These are phyloP conservation scores for Pneumocystis carinii DNA, from an alignment of 1,139 yeast species.

Conservation along the genomic window DNA sequence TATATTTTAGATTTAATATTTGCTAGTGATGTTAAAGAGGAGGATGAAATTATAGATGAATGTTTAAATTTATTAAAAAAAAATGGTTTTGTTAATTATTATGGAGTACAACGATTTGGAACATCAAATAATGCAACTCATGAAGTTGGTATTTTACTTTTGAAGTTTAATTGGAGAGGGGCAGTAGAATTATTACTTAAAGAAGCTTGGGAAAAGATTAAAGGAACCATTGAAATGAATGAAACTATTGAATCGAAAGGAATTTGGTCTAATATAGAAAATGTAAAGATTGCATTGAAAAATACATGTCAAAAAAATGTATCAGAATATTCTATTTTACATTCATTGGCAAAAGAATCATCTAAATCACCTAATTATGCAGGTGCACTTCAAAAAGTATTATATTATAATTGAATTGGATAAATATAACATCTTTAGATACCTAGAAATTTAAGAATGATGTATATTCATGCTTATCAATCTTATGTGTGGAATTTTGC, in stretches of 20 bases:
- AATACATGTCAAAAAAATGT: constrained; percentile 76
- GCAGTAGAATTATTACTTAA: constrained; percentile 67
- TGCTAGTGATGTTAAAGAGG: constrained; percentile 3
- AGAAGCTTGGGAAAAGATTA: constrained; percentile 31
- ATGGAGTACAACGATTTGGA: constrained; percentile 95
- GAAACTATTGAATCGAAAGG: constrained; percentile 27
- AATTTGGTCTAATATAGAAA: constrained; percentile 56
- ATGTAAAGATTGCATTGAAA: constrained; percentile 49
- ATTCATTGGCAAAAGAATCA: constrained; percentile 32
- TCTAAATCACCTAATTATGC: constrained; percentile 38
- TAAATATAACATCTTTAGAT: constrained; percentile 37
- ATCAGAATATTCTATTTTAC: constrained; percentile 67
- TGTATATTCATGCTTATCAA: constrained; percentile 97
- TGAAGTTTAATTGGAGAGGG: constrained; percentile 60
- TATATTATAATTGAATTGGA: not conserved
- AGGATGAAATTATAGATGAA: constrained; percentile 29
- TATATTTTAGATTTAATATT: constrained; percentile 9
- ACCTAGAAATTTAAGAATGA: constrained; percentile 79
- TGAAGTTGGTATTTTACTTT: constrained; percentile 55
- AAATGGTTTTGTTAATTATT: constrained; percentile 80
- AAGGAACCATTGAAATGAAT: constrained; percentile 38
- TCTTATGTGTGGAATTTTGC: constrained; percentile 87
- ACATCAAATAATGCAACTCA: constrained; percentile 89
- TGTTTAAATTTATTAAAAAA: constrained; percentile 43
- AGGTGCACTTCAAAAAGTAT: constrained; percentile 41